These are phyloP conservation scores for Selaginella tamariscina DNA, from an alignment of 75 land plant genomes.

Conservation along the genomic window DNA sequence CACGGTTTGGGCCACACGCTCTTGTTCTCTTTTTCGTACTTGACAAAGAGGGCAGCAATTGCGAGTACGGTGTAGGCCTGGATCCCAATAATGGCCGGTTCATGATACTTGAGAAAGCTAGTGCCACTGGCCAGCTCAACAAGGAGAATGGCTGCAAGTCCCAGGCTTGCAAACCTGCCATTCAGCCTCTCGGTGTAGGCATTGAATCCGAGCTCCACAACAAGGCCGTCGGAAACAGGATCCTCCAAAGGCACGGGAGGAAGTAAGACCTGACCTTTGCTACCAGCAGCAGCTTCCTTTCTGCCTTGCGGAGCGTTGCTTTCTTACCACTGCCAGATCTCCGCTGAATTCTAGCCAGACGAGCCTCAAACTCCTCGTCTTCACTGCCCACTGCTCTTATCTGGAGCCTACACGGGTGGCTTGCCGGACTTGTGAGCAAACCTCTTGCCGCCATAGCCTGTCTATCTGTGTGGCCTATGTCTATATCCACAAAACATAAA, in stretches of 20 bases:
- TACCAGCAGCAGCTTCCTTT: constrained; percentile 6
- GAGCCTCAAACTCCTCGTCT: constrained; percentile 43
- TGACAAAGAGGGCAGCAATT: constrained; percentile 45
- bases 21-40: constrained; percentile 70
- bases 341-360: constrained; percentile 43
- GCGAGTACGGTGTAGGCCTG: constrained; percentile 64
- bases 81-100: constrained; percentile 38
- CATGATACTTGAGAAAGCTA: constrained; percentile 50
- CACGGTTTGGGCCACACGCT: constrained; percentile 97
- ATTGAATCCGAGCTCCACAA: constrained; percentile 70
- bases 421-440: neutral
- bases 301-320: constrained; percentile 49
- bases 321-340: constrained; percentile 60
- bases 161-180: constrained; percentile 60
- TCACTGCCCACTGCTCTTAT: neutral
- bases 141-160: constrained; percentile 55
- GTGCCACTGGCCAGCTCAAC: constrained; percentile 70
- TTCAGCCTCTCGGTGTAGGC: constrained; percentile 62
- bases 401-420: neutral
- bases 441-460: neutral
- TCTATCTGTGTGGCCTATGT: neutral
- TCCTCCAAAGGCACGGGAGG: constrained; percentile 66
- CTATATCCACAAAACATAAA: neutral
- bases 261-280: constrained; percentile 30
- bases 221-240: constrained; percentile 44